Percentiles rank a stretch among this genome's conserved stretches.
phyloP scores from a whole-genome alignment of 805 yeast species.

The Saitoella complicata region DNA sequence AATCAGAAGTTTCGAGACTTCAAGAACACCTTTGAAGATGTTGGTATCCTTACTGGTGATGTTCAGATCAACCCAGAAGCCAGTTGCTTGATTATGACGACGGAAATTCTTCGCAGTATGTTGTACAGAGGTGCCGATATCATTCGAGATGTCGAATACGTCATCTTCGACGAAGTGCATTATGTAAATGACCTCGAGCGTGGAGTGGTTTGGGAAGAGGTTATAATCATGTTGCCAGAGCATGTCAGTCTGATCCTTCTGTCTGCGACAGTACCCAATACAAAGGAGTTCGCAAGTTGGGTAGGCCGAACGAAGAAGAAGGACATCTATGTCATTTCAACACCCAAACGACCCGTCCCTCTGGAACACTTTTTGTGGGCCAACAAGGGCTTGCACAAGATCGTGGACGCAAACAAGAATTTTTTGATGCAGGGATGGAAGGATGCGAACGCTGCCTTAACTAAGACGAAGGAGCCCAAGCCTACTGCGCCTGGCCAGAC shows the following conservation, averaged over 20 bases:
- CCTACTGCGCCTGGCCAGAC: conserved; percentile 10
- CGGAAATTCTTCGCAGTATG: conserved; percentile 91
- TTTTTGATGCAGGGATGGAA: conserved; percentile 52
- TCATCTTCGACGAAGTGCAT: conserved; percentile 94
- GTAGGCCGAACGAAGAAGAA: conserved; percentile 93
- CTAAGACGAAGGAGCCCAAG: conserved; percentile 20
- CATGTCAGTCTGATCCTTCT: conserved; percentile 81
- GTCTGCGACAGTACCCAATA: conserved; percentile 97
- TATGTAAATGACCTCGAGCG: conserved; percentile 93
- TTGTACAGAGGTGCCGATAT: conserved; percentile 90
- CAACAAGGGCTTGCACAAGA: conserved; percentile 51
- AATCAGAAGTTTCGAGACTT: conserved; percentile 85
- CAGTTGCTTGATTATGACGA: conserved; percentile 90
- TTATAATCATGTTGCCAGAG: conserved; percentile 91
- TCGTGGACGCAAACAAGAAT: conserved; percentile 56
- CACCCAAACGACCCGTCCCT: conserved; percentile 95
- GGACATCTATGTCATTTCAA: conserved; percentile 88
- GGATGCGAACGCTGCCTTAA: conserved; percentile 36
- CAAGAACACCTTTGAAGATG: conserved; percentile 64
- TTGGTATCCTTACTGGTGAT: conserved; percentile 93
- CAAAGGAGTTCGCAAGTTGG: conserved; percentile 96
- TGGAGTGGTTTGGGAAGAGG: conserved; percentile 99
- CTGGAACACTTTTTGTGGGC: conserved; percentile 78
- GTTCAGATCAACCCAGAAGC: conserved; percentile 96
- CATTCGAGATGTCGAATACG: conserved; percentile 93